These are phyloP conservation scores for Beauveria medogensis DNA, from an alignment of 2,329 filamentous ascomycete genomes.

Conservation along the genomic window DNA sequence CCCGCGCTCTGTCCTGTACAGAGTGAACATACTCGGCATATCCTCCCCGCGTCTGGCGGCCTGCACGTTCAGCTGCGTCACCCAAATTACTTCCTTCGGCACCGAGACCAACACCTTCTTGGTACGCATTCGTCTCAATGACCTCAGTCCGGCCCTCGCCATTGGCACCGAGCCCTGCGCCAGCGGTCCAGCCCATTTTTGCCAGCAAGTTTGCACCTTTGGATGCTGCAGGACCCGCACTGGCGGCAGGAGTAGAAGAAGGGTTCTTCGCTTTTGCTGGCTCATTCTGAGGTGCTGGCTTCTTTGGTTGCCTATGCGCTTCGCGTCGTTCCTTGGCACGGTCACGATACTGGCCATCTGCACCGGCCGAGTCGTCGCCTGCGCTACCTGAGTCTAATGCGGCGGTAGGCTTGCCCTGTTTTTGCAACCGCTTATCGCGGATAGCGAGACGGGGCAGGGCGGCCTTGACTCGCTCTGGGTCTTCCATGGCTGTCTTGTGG, in stretches of 20 bases:
- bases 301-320: constrained; percentile 53
- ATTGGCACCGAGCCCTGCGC: constrained; percentile 55
- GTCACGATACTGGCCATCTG: constrained; percentile 47
- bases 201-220: constrained; percentile 61
- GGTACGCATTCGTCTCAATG: constrained; percentile 56
- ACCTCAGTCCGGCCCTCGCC: constrained; percentile 56
- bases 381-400: constrained; percentile 12
- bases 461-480: constrained; percentile 40
- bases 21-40: constrained; percentile 57
- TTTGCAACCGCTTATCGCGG: constrained; percentile 29
- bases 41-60: constrained; percentile 49
- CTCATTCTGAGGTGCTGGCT: constrained; percentile 30
- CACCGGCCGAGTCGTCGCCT: constrained; percentile 17
- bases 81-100: constrained; percentile 62
- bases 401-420: constrained; percentile 18
- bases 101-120: constrained; percentile 60
- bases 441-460: constrained; percentile 33
- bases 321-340: constrained; percentile 59
- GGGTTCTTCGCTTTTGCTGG: neutral
- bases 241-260: constrained; percentile 6
- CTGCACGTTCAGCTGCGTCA: constrained; percentile 57
- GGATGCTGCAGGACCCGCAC: constrained; percentile 35
- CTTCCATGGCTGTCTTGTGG: constrained; percentile 32
- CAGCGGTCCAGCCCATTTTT: constrained; percentile 65
- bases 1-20: constrained; percentile 57